Evolutionary conservation across 1,284 basidiomycete genomes (phyloP).

Genomic region (Sanghuangporus baumii): DNA sequence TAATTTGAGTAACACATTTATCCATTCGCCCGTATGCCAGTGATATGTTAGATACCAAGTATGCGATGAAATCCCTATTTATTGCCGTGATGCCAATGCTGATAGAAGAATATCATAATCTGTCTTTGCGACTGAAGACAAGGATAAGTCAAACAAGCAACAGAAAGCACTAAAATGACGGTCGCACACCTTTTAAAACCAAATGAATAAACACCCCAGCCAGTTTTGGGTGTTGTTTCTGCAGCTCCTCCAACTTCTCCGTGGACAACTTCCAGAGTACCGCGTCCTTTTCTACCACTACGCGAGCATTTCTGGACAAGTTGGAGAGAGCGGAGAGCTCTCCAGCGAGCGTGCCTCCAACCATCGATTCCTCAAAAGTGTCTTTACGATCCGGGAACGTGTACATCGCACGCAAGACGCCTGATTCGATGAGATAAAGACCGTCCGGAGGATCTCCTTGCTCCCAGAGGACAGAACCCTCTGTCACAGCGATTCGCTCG

Average conservation of each 20-base stretch:
- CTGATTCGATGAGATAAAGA: conserved; percentile 81
- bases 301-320: conserved; percentile 78
- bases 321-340: conserved; percentile 80
- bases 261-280: conserved; percentile 76
- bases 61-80: neutral
- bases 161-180: neutral
- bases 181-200: conserved; percentile 69
- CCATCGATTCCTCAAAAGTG: conserved; percentile 82
- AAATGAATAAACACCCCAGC: conserved; percentile 66
- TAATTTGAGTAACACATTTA: neutral
- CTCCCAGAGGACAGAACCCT: conserved; percentile 69
- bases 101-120: conserved; percentile 74
- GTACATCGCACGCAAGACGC: conserved; percentile 79
- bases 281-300: conserved; percentile 71
- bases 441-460: conserved; percentile 75
- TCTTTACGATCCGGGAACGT: conserved; percentile 64
- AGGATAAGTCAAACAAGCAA: neutral
- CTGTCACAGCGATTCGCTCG: conserved; percentile 49
- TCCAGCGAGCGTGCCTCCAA: conserved; percentile 85
- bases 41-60: neutral
- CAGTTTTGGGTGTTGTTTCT: conserved; percentile 59
- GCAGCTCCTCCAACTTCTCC: conserved; percentile 51
- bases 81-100: conserved; percentile 66
- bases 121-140: conserved; percentile 60
- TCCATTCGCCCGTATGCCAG: neutral